Percentiles rank a stretch among this genome's conserved stretches.
These are phyloP conservation scores for Pythium plurisporium DNA, from an alignment of 352 stramenopile genomes.

Conservation along the genomic window DNA sequence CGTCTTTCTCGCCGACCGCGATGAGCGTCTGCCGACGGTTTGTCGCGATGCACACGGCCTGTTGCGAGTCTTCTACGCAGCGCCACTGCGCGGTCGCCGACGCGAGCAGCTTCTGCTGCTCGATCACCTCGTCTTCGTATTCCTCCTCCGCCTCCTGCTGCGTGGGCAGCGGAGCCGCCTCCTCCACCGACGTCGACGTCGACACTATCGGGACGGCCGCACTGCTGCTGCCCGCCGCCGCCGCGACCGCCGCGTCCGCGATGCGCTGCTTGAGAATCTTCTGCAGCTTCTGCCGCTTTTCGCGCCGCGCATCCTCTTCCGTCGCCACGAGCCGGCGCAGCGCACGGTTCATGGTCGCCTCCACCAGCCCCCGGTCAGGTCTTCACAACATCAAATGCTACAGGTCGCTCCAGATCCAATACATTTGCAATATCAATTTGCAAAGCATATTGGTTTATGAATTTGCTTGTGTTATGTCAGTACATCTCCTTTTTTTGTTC, in stretches of 20 bases:
- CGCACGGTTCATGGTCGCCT: conserved; percentile 23
- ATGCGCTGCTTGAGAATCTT: conserved; percentile 23
- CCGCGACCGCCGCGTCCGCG: conserved; percentile 4
- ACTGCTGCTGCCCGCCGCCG: background rate
- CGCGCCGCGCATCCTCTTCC: conserved; percentile 28
- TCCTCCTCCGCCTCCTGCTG: background rate
- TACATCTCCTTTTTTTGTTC: conserved; percentile 4
- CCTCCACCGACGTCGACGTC: background rate
- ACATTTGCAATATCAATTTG: no score
- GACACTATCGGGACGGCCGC: background rate
- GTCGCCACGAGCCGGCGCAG: conserved; percentile 32
- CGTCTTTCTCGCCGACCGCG: conserved; percentile 73
- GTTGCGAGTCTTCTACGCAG: conserved; percentile 70
- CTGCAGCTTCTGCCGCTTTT: conserved; percentile 33
- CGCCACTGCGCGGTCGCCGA: conserved; percentile 42
- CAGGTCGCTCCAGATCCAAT: background rate
- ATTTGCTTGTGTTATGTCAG: background rate
- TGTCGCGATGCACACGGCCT: conserved; percentile 64
- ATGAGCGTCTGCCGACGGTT: conserved; percentile 62
- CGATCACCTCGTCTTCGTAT: conserved; percentile 39
- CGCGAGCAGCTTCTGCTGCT: conserved; percentile 58
- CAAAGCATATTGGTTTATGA: no score
- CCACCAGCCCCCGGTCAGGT: no score
- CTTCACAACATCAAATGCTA: conserved; percentile 13
- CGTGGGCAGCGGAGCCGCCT: background rate